A percentile compares a stretch with the other conserved stretches of the same genome.
Evolutionary conservation across 768 basidiomycete genomes (phyloP).

Genomic region (Termitomyces sp.): DNA sequence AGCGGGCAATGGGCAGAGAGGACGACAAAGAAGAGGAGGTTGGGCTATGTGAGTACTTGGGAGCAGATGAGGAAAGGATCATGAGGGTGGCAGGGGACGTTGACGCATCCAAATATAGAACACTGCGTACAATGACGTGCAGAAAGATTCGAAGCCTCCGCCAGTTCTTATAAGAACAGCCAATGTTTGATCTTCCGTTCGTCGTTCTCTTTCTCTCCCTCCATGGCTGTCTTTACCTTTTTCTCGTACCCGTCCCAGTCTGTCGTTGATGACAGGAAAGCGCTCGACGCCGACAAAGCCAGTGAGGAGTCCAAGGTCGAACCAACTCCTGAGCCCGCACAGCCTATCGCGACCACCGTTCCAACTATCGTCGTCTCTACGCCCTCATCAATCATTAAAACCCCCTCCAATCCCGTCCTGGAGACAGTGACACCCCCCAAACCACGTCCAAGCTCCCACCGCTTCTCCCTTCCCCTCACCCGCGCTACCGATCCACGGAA

Average conservation of each 20-base stretch:
- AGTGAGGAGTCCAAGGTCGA: too few relatives aligned
- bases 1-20: too few relatives aligned
- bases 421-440: neutral
- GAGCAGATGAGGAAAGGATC: too few relatives aligned
- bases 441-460: neutral
- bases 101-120: too few relatives aligned
- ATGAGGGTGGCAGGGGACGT: too few relatives aligned
- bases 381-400: constrained; percentile 28
- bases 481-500: too few relatives aligned
- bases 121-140: too few relatives aligned
- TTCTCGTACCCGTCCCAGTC: constrained; percentile 17
- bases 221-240: constrained; percentile 25
- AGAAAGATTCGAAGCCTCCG: too few relatives aligned
- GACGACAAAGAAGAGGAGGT: too few relatives aligned
- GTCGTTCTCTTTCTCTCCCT: neutral
- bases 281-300: neutral
- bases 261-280: neutral
- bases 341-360: neutral
- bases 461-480: too few relatives aligned
- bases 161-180: neutral
- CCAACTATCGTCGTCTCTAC: constrained; percentile 6
- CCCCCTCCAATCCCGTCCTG: constrained; percentile 18
- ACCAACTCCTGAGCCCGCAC: too few relatives aligned
- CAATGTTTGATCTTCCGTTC: neutral
- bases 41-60: too few relatives aligned